Conservation (phyloP, 257 asterid genomes). For the Fraxinus cuspidata region DNA sequence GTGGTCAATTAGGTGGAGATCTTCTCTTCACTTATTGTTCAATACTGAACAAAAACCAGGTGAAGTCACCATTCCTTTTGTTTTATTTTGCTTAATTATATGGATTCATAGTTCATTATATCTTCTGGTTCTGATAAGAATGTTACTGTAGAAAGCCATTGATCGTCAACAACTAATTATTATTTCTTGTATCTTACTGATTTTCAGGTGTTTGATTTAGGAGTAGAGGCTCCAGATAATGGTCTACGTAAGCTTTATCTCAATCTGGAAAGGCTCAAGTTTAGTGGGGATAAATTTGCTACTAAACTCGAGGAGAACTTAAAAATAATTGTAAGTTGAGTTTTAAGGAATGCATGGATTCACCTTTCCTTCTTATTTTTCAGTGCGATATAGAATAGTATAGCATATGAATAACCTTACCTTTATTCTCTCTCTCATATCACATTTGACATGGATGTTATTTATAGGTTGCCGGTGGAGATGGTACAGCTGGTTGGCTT, state of each 20-base stretch:
- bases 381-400: neutral
- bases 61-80: constrained; percentile 20
- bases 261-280: constrained; percentile 67
- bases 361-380: neutral
- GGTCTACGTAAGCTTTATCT: constrained; percentile 55
- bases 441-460: constrained; percentile 20
- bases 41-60: constrained; percentile 77
- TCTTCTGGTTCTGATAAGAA: neutral
- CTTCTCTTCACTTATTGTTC: constrained; percentile 70
- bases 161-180: neutral
- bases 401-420: constrained; percentile 7
- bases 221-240: constrained; percentile 78
- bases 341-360: neutral
- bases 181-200: neutral
- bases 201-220: constrained; percentile 81
- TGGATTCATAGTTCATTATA: neutral
- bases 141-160: neutral
- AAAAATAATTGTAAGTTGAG: constrained; percentile 74
- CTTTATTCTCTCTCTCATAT: neutral
- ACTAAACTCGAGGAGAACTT: constrained; percentile 52
- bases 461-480: constrained; percentile 94
- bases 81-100: neutral
- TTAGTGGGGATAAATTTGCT: constrained; percentile 59
- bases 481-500: constrained; percentile 99
- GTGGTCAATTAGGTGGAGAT: constrained; percentile 94